Conservation (phyloP, 2,329 filamentous ascomycete species). For the Fusarium marasasianum region DNA sequence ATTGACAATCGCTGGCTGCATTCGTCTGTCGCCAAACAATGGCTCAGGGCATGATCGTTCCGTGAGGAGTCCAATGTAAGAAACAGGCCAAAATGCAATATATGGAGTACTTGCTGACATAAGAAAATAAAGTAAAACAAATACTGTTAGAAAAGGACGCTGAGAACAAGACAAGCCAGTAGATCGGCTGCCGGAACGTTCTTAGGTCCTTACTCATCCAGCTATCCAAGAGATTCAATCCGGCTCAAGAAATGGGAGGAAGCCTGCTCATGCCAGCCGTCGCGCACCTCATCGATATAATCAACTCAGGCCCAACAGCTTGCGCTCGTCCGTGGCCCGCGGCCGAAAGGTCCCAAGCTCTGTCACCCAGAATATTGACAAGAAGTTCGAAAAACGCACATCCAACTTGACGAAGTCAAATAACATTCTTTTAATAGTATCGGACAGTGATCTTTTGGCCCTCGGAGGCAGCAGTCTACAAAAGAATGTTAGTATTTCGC, state of each 20-base stretch:
- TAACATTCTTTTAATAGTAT: conserved; percentile 49
- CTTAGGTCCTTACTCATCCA: conserved; percentile 28
- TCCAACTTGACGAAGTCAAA: conserved; percentile 22
- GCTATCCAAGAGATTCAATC: conserved; percentile 35
- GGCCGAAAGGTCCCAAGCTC: conserved; percentile 34
- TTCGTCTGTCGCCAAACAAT: conserved; percentile 25
- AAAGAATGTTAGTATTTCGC: conserved; percentile 26
- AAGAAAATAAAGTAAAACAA: conserved; percentile 27
- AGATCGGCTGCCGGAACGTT: conserved; percentile 28
- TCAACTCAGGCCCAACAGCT: conserved; percentile 23
- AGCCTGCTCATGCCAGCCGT: conserved; percentile 17
- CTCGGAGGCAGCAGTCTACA: conserved; percentile 54
- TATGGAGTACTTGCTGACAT: conserved; percentile 37
- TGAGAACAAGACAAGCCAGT: conserved; percentile 30
- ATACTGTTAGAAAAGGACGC: conserved; percentile 22
- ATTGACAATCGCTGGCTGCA: conserved; percentile 29
- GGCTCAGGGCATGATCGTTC: conserved; percentile 6
- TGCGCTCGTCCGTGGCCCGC: conserved; percentile 31
- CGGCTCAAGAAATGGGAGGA: conserved; percentile 34
- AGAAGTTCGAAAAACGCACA: conserved; percentile 47
- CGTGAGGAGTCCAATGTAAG: conserved; percentile 18
- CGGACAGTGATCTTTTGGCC: conserved; percentile 56
- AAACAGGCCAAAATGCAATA: conserved; percentile 30
- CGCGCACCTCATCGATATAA: conserved; percentile 6
- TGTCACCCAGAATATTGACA: conserved; percentile 48